A percentile compares a stretch with the other conserved stretches of the same genome.
Evolutionary conservation across 768 basidiomycete species (phyloP).

Genomic region (Galerina sulciceps): DNA sequence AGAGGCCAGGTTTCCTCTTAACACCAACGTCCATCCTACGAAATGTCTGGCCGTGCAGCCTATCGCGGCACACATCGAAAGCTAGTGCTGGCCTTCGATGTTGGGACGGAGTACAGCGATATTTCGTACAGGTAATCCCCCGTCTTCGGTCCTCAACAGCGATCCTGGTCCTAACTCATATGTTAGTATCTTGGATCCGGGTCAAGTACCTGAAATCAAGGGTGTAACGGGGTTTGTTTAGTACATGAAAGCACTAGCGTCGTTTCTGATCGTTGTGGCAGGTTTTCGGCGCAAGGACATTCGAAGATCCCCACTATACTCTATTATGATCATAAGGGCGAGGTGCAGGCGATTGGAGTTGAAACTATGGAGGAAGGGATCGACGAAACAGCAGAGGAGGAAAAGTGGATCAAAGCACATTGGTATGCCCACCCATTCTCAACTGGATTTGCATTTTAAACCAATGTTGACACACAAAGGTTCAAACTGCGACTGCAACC

Average conservation of each 20-base stretch:
- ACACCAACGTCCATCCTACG: slow-evolving; percentile 6
- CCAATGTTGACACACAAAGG: slow-evolving; percentile 18
- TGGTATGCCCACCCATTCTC: slow-evolving; percentile 34
- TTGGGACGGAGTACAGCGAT: slow-evolving; percentile 48
- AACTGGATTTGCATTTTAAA: background rate
- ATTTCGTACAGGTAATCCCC: slow-evolving; percentile 35
- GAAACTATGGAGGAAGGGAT: slow-evolving; percentile 47
- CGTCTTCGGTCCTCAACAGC: background rate
- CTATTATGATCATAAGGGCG: slow-evolving; percentile 48
- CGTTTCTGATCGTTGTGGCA: slow-evolving; percentile 17
- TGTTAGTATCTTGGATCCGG: slow-evolving; percentile 41
- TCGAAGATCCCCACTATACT: slow-evolving; percentile 48
- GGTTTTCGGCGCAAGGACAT: slow-evolving; percentile 53
- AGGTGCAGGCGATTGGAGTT: slow-evolving; percentile 47
- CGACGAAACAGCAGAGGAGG: slow-evolving; percentile 44
- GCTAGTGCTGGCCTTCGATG: slow-evolving; percentile 46
- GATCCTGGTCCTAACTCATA: background rate
- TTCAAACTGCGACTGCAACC: no score
- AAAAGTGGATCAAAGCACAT: slow-evolving; percentile 53
- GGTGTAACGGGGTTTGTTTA: slow-evolving; percentile 43
- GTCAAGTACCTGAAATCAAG: slow-evolving; percentile 42
- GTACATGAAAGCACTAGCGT: slow-evolving; percentile 15
- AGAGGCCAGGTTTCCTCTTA: background rate
- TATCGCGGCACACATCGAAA: slow-evolving; percentile 40
- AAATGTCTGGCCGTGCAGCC: slow-evolving; percentile 3